Conservation (phyloP, 2,329 filamentous ascomycete genomes). For the Fusarium foetens region DNA sequence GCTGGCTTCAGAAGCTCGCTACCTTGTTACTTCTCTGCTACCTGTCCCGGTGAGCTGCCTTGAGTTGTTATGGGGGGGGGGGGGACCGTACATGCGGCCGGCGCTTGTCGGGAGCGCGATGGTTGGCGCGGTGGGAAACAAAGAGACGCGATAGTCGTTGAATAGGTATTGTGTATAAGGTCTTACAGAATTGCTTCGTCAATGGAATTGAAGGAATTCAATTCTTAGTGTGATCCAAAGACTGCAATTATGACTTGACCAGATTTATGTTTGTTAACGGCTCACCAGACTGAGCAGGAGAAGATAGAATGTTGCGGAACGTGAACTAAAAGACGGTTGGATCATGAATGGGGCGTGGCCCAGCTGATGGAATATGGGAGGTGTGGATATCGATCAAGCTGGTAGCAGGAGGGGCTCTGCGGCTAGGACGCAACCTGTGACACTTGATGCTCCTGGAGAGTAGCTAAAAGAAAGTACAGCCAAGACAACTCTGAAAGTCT, state of each 20-base stretch:
- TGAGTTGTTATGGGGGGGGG: constrained; percentile 28
- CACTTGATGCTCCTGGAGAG: constrained; percentile 20
- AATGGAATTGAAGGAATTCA: neutral
- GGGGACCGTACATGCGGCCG: constrained; percentile 40
- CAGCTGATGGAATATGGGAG: constrained; percentile 25
- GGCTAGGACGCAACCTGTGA: constrained; percentile 39
- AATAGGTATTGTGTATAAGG: neutral
- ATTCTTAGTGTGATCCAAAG: neutral
- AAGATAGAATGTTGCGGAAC: constrained; percentile 2
- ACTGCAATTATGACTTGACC: neutral
- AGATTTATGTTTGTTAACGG: neutral
- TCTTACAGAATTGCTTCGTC: neutral
- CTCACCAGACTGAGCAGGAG: constrained; percentile 1
- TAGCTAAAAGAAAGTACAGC: constrained; percentile 8
- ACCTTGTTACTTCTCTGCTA: constrained; percentile 11
- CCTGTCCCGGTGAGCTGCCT: constrained; percentile 9
- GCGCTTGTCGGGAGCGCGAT: constrained; percentile 44
- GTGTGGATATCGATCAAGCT: constrained; percentile 28
- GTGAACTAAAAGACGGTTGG: constrained; percentile 13
- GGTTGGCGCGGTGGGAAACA: constrained; percentile 38
- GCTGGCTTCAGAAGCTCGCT: constrained; percentile 24
- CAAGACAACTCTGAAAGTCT: constrained; percentile 1
- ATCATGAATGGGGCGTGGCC: constrained; percentile 29
- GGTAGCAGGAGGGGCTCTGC: constrained; percentile 35
- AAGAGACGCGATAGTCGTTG: constrained; percentile 32